Evolutionary conservation across 1,284 basidiomycete genomes (phyloP), one percentile per base, ranked within the genome.

Genomic region (Pseudozyma tsukubaensis): DNA sequence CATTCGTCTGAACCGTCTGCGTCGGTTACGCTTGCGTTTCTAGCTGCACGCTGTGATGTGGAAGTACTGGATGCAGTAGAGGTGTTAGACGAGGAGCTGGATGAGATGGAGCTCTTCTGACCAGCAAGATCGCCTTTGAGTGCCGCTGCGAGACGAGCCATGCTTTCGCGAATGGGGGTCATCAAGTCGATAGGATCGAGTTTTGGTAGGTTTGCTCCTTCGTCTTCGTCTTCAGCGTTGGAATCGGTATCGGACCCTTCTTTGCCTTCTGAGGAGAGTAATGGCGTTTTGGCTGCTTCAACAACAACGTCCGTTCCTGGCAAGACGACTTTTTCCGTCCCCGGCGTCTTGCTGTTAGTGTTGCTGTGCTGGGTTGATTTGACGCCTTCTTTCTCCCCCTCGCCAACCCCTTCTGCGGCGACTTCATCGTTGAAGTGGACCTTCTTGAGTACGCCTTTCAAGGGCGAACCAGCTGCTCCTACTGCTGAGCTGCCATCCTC

Each of bases 141-240:
- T 14, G 70, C 56, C 19, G 57, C 47, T 11, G 65, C 67, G 7
- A 83, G 70, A 13, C 59, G 58, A 18, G 72, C 58, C 62, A 83
- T 66, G 16, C 77, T 78, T 11, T 59, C 56, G 12, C 78, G 76
- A 9, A 83, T 56, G 11, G 76, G 70, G n/a, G 51, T 51, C 21
- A 69, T 76, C 8, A 83, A 39, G 48, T 83, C 76, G 59, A 83
- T 81, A 0, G 79, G 78, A 11, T 70, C 78, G 19, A 78, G 52
- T 43, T 64, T 64, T 5, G 50, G 21, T 13, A 43, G 36, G 9
- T 40, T 55, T 4, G 13, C 11, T 35, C 59, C 54, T 4, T 35
- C 34, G 2, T 50, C 61, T 10, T 58, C 61, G 10, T 24, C 50
- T 1, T 44, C 59, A 16, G 39, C 51, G 18, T 56, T 29, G 10